Evolutionary conservation across 2,329 filamentous ascomycete genomes (phyloP), one percentile per base, ranked within the genome.

Genomic region (Hypoxylon sp.): DNA sequence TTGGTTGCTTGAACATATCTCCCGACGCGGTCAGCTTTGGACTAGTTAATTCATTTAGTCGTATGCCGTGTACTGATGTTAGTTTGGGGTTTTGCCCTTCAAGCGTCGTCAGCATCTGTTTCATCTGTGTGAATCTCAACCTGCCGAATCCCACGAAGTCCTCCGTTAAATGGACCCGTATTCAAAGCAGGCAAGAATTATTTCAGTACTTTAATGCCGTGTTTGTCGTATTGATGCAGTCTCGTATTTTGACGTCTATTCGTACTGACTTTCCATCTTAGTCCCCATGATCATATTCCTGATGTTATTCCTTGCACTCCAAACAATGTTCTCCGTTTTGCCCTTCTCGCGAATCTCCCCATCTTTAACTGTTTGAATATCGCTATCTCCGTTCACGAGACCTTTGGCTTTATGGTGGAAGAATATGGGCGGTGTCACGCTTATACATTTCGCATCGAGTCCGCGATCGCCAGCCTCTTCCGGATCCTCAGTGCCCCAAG

Each of bases 241-340:
- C 13, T 11, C 36, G 13, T 14, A 2, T 4, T 41, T 56, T 6
- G 46, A 34, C 19, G 5, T 56, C 17, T 53, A 63, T 30, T 64
- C 67, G 19, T 66, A 77, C 57, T 76, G 73, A 46, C 65, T 76
- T 49, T 78, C 73, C 74, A 78, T 76, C 17, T 56, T 62, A 32
- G 67, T 64, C 4, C 72, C 75, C 48, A 73, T 60, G 28, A 79
- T 72, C 71, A 79, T 68, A 41, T 79, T 76, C 58, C 67, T 68
- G 5, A 80, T 64, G 53, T 79, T 80, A 61, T 77, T 70, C 55
- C 77, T 75, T 45, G 77, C 75, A 56, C 78, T 79, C 75, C 74
- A 77, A 52, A 79, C 72, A 36, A 80, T 77, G 34, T 78, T 78
- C 61, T 79, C 77, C 2, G 76, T 79, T n/a, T 57, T 67, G 0